Percentiles rank a stretch among this genome's conserved stretches.
Conservation (phyloP, 768 basidiomycete species). For the Leccinum longicurvipes region DNA sequence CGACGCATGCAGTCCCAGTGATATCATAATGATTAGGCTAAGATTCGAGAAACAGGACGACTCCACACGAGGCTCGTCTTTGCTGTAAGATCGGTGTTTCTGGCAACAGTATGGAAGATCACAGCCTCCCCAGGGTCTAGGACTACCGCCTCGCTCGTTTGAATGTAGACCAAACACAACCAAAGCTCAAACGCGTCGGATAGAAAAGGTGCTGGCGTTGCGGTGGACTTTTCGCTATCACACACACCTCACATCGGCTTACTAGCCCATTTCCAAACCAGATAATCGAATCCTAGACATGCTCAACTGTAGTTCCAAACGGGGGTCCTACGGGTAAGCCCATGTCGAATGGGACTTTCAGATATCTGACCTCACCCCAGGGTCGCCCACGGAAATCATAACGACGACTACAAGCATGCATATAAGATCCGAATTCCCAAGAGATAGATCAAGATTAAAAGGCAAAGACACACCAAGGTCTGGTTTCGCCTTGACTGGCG, state of each 20-base stretch:
- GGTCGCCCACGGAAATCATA: background rate
- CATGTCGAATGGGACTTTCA: background rate
- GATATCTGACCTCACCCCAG: background rate
- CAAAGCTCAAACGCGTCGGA: background rate
- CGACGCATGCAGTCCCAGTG: background rate
- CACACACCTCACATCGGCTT: background rate
- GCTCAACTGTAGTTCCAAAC: background rate
- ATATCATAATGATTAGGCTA: background rate
- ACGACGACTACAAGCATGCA: background rate
- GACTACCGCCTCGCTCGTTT: background rate
- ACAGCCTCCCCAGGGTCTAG: background rate
- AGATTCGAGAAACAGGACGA: background rate
- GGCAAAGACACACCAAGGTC: constrained; percentile 4
- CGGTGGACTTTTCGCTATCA: background rate
- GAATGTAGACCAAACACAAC: background rate
- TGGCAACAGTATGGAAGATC: background rate
- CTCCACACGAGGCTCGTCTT: background rate
- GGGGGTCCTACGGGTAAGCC: background rate
- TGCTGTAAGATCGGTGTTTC: background rate
- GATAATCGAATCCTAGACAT: background rate
- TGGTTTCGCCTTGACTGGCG: background rate
- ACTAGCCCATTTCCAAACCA: background rate
- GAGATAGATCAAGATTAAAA: background rate
- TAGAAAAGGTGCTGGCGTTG: background rate
- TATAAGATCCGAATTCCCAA: background rate